Evolutionary conservation across 441 rosid species (phyloP), one percentile per base, ranked within the genome.

Genomic region (Biscutella laevigata): DNA sequence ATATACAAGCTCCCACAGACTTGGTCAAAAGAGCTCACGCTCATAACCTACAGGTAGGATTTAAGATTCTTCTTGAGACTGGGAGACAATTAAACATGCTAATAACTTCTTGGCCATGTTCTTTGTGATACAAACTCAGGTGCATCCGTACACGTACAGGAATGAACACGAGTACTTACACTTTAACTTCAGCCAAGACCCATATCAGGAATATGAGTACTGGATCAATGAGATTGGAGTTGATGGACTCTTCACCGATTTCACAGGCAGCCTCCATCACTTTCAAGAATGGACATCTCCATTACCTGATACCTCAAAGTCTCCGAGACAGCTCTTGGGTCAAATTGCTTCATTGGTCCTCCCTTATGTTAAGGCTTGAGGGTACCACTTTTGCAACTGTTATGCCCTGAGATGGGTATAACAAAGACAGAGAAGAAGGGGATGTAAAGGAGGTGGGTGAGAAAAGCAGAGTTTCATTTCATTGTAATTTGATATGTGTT

Each of bases 161-260:
- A 77, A 86, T 17, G 99, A 86, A 74, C 63, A 78, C 67, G 0
- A 0, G 19, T 88, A 38, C 66, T 41, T 92, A 37, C 95, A 79
- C 71, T 84, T 73, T 25, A 34, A 82, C 73, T 88, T 88, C 53
- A 77, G 77, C 75, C 81, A 84, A 72, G 99, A 92, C 32, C 90
- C 95, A 0, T 82, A 84, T 25, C 42, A 38, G 27, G 99, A 92
- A 39, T 88, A 84, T 6, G 79, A 72, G 42, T 92, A 69, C 59
- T 92, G 99, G 99, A 62, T 88, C 53, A 79, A 79, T 73, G 71
- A 72, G 72, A 78, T 88, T 4, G 85, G 88, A 35, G 86, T 88
- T 0, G 99, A 92, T 57, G 97, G 99, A 22, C 83, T 88, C 48
- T 86, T 92, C 53, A 92, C 99, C 1, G 99, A 92, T 69, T 92